phyloP scores from a whole-genome alignment of 1,284 basidiomycete species.

The Malassezia psittaci region DNA sequence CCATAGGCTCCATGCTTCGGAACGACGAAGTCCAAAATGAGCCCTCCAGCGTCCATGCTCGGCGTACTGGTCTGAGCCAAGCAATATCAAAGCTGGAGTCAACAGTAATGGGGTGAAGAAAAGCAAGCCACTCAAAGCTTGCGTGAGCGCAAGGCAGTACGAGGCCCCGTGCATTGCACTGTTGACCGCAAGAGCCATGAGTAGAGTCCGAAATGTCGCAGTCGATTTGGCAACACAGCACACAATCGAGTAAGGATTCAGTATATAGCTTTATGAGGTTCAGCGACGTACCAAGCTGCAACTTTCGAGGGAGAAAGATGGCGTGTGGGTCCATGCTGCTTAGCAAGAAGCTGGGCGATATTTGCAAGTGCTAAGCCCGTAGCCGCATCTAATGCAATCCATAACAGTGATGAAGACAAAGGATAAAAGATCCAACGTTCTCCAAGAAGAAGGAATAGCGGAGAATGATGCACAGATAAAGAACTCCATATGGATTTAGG shows the following conservation, averaged over 20 bases:
- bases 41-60: conserved; percentile 11
- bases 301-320: conserved; percentile 5
- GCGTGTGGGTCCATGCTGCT: neutral
- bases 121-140: conserved; percentile 3
- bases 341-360: neutral
- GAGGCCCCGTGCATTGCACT: conserved; percentile 3
- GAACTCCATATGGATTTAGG: conserved; percentile 9
- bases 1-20: conserved; percentile 11
- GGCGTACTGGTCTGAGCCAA: conserved; percentile 11
- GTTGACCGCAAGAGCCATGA: neutral
- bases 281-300: conserved; percentile 1
- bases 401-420: neutral
- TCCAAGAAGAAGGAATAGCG: conserved; percentile 8
- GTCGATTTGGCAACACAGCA: conserved; percentile 13
- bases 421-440: neutral
- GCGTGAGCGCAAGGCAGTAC: neutral
- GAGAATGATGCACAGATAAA: conserved; percentile 11
- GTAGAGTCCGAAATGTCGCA: conserved; percentile 7
- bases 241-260: conserved; percentile 14
- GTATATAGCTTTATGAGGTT: conserved; percentile 2
- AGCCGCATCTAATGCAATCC: conserved; percentile 5
- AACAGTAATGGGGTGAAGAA: conserved; percentile 3
- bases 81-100: conserved; percentile 5
- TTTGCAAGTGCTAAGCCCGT: conserved; percentile 4
- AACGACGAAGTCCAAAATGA: conserved; percentile 4